Evolutionary conservation across 352 stramenopile species (phyloP).

Genomic region (Halophytophthora polymorphica): DNA sequence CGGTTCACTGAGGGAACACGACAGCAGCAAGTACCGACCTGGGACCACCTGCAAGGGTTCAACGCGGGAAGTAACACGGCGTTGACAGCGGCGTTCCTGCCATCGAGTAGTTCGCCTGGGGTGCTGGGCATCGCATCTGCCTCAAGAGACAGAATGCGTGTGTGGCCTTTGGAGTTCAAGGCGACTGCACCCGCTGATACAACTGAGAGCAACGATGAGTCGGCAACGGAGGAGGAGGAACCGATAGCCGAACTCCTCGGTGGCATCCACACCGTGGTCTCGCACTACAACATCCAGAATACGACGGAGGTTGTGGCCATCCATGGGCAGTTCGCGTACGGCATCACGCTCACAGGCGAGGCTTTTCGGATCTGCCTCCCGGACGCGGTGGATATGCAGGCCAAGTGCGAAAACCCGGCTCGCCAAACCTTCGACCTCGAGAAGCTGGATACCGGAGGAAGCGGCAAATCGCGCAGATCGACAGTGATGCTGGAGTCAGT

Average conservation of each 20-base stretch:
- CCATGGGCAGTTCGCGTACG: conserved; percentile 61
- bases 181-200: conserved; percentile 1
- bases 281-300: conserved; percentile 55
- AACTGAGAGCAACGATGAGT: conserved; percentile 18
- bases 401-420: conserved; percentile 12
- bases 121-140: conserved; percentile 43
- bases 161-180: conserved; percentile 60
- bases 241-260: conserved; percentile 13
- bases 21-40: conserved; percentile 31
- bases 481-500: conserved; percentile 70
- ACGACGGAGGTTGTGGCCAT: conserved; percentile 59
- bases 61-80: conserved; percentile 53
- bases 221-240: conserved; percentile 20
- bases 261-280: conserved; percentile 36
- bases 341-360: conserved; percentile 63
- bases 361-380: conserved; percentile 58
- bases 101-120: conserved; percentile 18
- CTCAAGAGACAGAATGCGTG: conserved; percentile 57
- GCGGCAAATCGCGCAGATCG: conserved; percentile 62
- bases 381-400: conserved; percentile 19
- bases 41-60: conserved; percentile 59
- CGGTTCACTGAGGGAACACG: conserved; percentile 51
- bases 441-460: conserved; percentile 52
- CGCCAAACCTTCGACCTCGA: conserved; percentile 67
- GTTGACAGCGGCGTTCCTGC: conserved; percentile 50